Evolutionary conservation across 345 rosid genomes (phyloP).

Genomic region (Salix arbutifolia): DNA sequence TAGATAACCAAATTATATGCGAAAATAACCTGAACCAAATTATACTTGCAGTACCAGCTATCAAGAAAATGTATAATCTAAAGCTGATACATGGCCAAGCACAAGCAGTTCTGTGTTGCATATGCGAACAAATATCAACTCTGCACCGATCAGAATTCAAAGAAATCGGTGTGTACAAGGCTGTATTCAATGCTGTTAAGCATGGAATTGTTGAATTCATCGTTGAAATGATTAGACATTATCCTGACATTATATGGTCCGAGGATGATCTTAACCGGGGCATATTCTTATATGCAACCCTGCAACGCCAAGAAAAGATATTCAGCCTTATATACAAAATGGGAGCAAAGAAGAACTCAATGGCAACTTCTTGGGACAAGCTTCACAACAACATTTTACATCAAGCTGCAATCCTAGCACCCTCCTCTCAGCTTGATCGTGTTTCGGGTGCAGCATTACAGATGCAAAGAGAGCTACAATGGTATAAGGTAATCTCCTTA

Average conservation of each 20-base stretch:
- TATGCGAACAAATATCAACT: slow-evolving; percentile 49
- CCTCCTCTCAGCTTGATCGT: slow-evolving; percentile 50
- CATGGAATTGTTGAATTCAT: slow-evolving; percentile 60
- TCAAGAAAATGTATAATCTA: slow-evolving; percentile 40
- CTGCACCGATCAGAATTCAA: slow-evolving; percentile 28
- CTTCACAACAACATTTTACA: slow-evolving; percentile 56
- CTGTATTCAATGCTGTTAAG: slow-evolving; percentile 53
- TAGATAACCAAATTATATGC: too few species aligned
- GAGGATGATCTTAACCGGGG: slow-evolving; percentile 37
- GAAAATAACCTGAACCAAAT: slow-evolving; percentile 2
- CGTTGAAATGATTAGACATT: slow-evolving; percentile 42
- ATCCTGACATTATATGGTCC: slow-evolving; percentile 58
- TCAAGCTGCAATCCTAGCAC: slow-evolving; percentile 59
- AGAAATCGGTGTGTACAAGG: slow-evolving; percentile 29
- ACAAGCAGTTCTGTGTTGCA: slow-evolving; percentile 36
- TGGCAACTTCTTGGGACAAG: slow-evolving; percentile 33
- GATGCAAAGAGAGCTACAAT: slow-evolving; percentile 76
- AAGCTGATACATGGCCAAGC: slow-evolving; percentile 55
- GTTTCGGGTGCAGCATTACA: slow-evolving; percentile 72
- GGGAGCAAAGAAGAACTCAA: slow-evolving; percentile 54
- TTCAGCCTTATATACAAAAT: slow-evolving; percentile 58
- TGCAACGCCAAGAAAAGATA: slow-evolving; percentile 66
- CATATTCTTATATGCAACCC: slow-evolving; percentile 51
- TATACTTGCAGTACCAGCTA: slow-evolving; percentile 38
- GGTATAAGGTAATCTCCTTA: slow-evolving; percentile 55